These are phyloP conservation scores for Yamadazyma endophytica DNA, from an alignment of 805 yeast genomes.

Conservation along the genomic window DNA sequence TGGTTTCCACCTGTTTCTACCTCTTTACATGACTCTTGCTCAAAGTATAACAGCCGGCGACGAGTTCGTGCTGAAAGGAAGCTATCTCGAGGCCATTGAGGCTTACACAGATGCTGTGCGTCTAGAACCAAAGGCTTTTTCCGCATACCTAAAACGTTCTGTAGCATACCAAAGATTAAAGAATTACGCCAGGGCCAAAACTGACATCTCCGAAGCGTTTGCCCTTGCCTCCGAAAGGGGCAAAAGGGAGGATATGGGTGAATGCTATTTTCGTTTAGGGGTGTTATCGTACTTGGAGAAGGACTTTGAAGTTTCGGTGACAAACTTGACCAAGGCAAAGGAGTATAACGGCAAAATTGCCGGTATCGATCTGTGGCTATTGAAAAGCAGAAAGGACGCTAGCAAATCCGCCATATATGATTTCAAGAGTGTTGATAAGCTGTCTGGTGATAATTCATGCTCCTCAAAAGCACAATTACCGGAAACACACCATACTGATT, in stretches of 20 bases:
- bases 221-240: conserved; percentile 43
- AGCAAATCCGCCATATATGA: neutral
- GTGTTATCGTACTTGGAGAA: conserved; percentile 43
- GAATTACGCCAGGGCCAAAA: conserved; percentile 45
- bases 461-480: too few relatives aligned
- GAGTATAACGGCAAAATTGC: conserved; percentile 41
- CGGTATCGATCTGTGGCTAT: conserved; percentile 46
- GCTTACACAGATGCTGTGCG: conserved; percentile 35
- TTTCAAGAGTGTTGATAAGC: too few relatives aligned
- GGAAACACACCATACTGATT: too few relatives aligned
- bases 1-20: too few relatives aligned
- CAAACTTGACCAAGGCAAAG: conserved; percentile 39
- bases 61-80: conserved; percentile 20
- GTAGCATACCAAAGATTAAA: conserved; percentile 45
- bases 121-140: conserved; percentile 42
- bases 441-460: too few relatives aligned
- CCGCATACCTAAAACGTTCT: conserved; percentile 46
- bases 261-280: conserved; percentile 47
- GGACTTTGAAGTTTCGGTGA: conserved; percentile 36
- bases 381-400: conserved; percentile 29
- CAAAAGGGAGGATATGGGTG: conserved; percentile 42
- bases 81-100: conserved; percentile 43
- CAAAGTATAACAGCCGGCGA: conserved; percentile 34
- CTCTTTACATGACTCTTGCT: conserved; percentile 44
- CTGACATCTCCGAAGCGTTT: conserved; percentile 43